A percentile compares a stretch with the other conserved stretches of the same genome.
phyloP scores from a whole-genome alignment of 164 flowering plant genomes.

The Sedum album region DNA sequence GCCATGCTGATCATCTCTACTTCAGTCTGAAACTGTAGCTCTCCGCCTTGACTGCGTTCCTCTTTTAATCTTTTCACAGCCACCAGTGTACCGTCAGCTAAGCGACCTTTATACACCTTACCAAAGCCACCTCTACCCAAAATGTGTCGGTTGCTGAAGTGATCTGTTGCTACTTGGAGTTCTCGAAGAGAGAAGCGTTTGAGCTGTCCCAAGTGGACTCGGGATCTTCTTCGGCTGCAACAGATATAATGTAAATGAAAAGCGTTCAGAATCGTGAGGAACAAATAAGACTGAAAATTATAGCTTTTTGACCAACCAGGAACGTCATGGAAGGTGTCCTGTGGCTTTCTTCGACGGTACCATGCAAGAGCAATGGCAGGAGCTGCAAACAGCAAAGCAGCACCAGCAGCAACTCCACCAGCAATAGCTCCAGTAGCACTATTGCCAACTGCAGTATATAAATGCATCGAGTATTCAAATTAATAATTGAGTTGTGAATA shows the following conservation, averaged over 20 bases:
- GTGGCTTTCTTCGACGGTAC: conserved; percentile 46
- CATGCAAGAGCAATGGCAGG: conserved; percentile 60
- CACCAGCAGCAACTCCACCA: conserved; percentile 69
- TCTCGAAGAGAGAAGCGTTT: conserved; percentile 62
- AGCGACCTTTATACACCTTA: conserved; percentile 54
- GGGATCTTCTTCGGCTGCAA: conserved; percentile 63
- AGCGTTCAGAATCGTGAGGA: background rate
- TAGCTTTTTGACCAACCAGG: conserved; percentile 33
- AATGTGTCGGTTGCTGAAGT: conserved; percentile 45
- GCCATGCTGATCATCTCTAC: conserved; percentile 73
- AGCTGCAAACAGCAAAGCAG: conserved; percentile 57
- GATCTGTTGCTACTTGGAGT: conserved; percentile 58
- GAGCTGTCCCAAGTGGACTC: conserved; percentile 61
- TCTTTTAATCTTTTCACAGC: conserved; percentile 61
- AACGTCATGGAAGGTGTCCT: conserved; percentile 58
- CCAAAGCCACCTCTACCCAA: conserved; percentile 69
- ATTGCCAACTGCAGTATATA: conserved; percentile 21
- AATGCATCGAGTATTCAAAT: background rate
- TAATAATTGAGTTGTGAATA: background rate
- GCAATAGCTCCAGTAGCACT: conserved; percentile 54
- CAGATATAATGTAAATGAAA: background rate
- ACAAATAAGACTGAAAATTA: background rate
- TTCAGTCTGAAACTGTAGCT: conserved; percentile 58
- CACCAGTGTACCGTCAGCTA: conserved; percentile 54
- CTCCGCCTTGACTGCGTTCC: conserved; percentile 59